Evolutionary conservation across 768 basidiomycete species (phyloP).

Genomic region (Auricularia cornea): DNA sequence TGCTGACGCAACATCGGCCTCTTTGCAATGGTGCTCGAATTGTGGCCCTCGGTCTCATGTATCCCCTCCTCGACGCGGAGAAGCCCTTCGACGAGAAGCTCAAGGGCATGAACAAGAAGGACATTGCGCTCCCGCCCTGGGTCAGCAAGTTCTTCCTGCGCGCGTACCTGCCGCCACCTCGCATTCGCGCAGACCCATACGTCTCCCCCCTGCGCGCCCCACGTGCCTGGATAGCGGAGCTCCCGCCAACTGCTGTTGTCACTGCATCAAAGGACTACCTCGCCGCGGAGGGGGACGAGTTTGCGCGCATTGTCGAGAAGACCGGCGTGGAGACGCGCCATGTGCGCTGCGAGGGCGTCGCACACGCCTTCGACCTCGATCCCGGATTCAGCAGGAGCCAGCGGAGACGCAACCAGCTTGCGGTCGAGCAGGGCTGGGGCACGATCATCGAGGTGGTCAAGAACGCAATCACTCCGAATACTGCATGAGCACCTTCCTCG

Average conservation of each 20-base stretch:
- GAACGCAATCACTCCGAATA: too few relatives aligned
- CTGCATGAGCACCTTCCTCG: too few relatives aligned
- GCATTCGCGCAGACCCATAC: conserved; percentile 5
- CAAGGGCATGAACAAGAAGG: conserved; percentile 6
- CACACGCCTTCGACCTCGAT: conserved; percentile 12
- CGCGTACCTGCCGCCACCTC: conserved; percentile 12
- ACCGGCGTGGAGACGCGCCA: conserved; percentile 8
- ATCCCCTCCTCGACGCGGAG: conserved; percentile 9
- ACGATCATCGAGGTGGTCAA: conserved; percentile 3
- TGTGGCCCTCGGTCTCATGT: conserved; percentile 9
- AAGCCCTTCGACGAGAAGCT: conserved; percentile 10
- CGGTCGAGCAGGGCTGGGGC: conserved; percentile 10
- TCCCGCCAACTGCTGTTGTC: conserved; percentile 10
- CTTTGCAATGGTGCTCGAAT: conserved; percentile 4
- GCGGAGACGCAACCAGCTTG: conserved; percentile 2
- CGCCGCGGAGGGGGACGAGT: conserved; percentile 11
- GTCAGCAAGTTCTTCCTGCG: conserved; percentile 8
- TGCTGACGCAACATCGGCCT: conserved; percentile 6
- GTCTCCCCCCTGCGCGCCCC: conserved; percentile 9
- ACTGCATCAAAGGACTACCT: conserved; percentile 14
- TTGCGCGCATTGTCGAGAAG: conserved; percentile 3
- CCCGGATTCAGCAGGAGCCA: conserved; percentile 4
- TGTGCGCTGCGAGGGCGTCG: conserved; percentile 10
- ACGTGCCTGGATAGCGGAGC: not conserved
- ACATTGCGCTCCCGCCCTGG: conserved; percentile 8